Percentiles rank a stretch among this genome's conserved stretches.
Conservation (phyloP, 2,329 filamentous ascomycete genomes). For the Ophiocordyceps australis region DNA sequence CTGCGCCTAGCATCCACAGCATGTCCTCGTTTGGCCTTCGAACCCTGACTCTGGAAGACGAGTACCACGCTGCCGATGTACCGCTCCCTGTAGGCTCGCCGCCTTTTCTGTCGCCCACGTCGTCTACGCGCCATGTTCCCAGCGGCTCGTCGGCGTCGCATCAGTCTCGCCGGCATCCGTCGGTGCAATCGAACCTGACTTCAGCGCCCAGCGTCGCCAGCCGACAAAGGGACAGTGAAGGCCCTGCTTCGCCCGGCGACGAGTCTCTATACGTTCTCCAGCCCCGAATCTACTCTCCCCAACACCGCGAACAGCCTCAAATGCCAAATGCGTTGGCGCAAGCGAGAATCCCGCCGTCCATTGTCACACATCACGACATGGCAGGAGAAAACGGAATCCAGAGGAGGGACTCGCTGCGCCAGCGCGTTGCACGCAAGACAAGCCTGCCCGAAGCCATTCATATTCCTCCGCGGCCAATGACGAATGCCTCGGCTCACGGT, state of each 20-base stretch:
- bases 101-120: slow-evolving; percentile 4
- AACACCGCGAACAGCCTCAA: slow-evolving; percentile 1
- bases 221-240: slow-evolving; percentile 4
- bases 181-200: not conserved
- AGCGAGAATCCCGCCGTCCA: not conserved
- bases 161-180: not conserved
- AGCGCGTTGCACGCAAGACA: slow-evolving; percentile 34
- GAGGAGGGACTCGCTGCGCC: slow-evolving; percentile 28
- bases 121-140: slow-evolving; percentile 3
- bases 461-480: slow-evolving; percentile 21
- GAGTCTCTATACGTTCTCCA: slow-evolving; percentile 33
- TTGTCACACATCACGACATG: not conserved
- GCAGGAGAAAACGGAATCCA: slow-evolving; percentile 1
- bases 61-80: slow-evolving; percentile 5
- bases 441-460: slow-evolving; percentile 33
- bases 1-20: slow-evolving; percentile 5
- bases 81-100: slow-evolving; percentile 7
- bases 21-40: slow-evolving; percentile 3
- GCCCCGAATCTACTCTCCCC: slow-evolving; percentile 37
- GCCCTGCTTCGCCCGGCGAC: slow-evolving; percentile 6
- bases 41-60: slow-evolving; percentile 3
- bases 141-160: not conserved
- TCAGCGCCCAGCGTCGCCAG: not conserved
- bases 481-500: slow-evolving; percentile 6
- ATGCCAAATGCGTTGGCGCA: not conserved